Evolutionary conservation across 164 flowering plant genomes (phyloP).

Genomic region (Euptelea pleiosperma): DNA sequence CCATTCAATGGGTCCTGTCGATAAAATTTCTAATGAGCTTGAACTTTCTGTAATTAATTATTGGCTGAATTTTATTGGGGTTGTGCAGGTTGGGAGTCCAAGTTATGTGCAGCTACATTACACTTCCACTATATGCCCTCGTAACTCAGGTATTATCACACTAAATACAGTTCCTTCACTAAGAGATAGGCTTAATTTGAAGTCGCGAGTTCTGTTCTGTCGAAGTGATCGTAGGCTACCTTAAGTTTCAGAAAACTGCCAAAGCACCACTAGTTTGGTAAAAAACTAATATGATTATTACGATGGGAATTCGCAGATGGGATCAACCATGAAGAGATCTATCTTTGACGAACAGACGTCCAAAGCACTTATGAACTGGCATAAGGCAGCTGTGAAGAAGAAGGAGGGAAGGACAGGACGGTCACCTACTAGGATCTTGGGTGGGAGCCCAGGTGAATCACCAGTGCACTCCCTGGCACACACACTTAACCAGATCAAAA

Average conservation of each 20-base stretch:
- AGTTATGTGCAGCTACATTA: conserved; percentile 86
- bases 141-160: conserved; percentile 72
- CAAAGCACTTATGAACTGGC: conserved; percentile 84
- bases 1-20: too few relatives aligned
- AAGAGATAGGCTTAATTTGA: too few relatives aligned
- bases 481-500: conserved; percentile 18
- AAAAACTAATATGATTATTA: too few relatives aligned
- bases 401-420: conserved; percentile 23
- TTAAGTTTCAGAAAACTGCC: too few relatives aligned
- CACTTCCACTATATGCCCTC: conserved; percentile 92
- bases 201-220: too few relatives aligned
- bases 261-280: too few relatives aligned
- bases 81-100: conserved; percentile 63
- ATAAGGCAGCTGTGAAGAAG: conserved; percentile 48
- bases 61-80: background rate
- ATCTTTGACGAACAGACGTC: conserved; percentile 86
- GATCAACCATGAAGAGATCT: conserved; percentile 82
- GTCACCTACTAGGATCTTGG: conserved; percentile 21
- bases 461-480: conserved; percentile 17
- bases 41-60: background rate
- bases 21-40: background rate
- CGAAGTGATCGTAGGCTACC: too few relatives aligned
- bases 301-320: conserved; percentile 54
- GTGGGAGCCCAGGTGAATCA: conserved; percentile 34
- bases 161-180: too few relatives aligned